Evolutionary conservation across 2,329 filamentous ascomycete genomes (phyloP), one percentile per base, ranked within the genome.

Genomic region (Neoscytalidium dimidiatum): DNA sequence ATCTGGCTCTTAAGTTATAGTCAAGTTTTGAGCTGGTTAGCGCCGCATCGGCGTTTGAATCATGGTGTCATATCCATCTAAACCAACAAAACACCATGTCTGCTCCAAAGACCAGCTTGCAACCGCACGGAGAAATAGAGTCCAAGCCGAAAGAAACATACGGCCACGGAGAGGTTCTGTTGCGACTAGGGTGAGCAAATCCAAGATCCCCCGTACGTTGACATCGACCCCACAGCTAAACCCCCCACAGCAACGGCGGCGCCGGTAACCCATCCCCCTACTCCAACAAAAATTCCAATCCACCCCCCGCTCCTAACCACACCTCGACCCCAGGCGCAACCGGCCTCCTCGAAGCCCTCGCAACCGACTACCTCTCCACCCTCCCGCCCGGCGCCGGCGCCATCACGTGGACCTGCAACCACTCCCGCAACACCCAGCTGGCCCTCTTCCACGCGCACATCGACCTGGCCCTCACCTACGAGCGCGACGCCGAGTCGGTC

Each of bases 351-450:
- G n/a, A 23, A 21, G 51, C 51, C n/a, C 51, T 56, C 14, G 29
- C 51, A 8, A 38, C n/a, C 1, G 29, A 35, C 29, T 41, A 56
- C 26, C 51, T 56, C 29, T 56, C 51, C 13, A 56, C 51, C 29
- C 29, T 41, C 3, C 31, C 51, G 4, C 13, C 11, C n/a, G n/a
- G n/a, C 13, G 8, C 51, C n/a, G 14, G 29, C 7, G 21, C 51
- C 3, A 56, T 56, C 29, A 38, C 29, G n/a, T 56, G 51, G 51
- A 8, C 23, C 51, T 26, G 51, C 29, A 56, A 56, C 29, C 29
- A 56, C 29, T 56, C 51, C 19, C 26, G 51, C 29, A 56, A 56
- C 51, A 56, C 51, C n/a, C 51, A 56, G 17, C 29, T 56, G 5
- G 51, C 51, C 28, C 33, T 56, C 9, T 29, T 38, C 29, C 29